Base-by-base conservation (phyloP, 176 grass and related monocot genomes). In the Lolium perenne region DNA sequence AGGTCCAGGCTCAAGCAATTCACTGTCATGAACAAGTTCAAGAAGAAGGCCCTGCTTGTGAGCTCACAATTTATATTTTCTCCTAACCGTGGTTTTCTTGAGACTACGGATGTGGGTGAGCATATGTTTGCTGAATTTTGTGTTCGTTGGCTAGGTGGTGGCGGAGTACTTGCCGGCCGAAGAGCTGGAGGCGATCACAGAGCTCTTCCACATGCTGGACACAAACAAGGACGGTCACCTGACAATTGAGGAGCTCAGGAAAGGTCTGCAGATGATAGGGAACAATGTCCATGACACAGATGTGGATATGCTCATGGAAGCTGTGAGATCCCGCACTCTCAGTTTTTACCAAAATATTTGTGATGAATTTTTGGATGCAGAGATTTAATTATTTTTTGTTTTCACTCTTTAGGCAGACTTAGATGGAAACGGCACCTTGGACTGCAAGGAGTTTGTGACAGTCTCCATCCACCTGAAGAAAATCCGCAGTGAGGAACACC, bases 401-500 rank as follows among this genome's bases (percentile, higher is more conserved):
- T 87, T 25, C 51, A 81, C 84, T 68, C 63, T 72, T 1, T 38
- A 98, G 93, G 95, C 91, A 20, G 95, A 98, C 84, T 78, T 91
- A 22, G 93, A 93, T 69, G 93, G 95, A 38, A 94, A 98, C 20
- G 93, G 93, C 10, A 93, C 85, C 49, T 81, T 98, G 74, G 91
- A 98, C 54, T 94, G 91, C 65, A 94, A 95, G 49, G 95, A 98
- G 86, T 95, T 98, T 74, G 91, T 95, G 76, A 94, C 95, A 11
- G 88, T 98, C 46, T 94, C 95, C 5, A 85, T 98, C 35, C 93
- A 98, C 86, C 83, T 95, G 79, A 95, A 94, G 48, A 98, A 93
- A 72, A 95, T 98, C 67, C 79, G 75, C 10, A 95, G 91, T 0
- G 93, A 98, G 63, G 93, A 98, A 71, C 95, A 95, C 80, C 90